Evolutionary conservation across 257 asterid genomes (phyloP).

Genomic region (Nicotiana otophora): DNA sequence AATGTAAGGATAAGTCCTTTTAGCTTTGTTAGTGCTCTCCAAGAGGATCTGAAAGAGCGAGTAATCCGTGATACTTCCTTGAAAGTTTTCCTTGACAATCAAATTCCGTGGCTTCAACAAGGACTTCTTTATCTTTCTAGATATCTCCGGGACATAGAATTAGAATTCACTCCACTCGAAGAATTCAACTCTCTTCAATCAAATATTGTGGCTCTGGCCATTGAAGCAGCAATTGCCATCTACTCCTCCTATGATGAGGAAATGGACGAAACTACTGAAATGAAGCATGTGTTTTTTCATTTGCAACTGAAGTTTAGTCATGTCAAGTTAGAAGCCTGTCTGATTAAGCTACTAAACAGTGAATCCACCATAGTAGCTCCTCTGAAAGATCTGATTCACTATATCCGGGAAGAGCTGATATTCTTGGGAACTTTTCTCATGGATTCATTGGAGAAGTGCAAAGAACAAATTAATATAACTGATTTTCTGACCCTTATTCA

Average conservation of each 20-base stretch:
- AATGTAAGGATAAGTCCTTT: not conserved
- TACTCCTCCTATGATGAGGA: not conserved
- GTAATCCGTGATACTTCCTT: too few relatives aligned
- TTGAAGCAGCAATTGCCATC: not conserved
- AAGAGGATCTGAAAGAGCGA: not conserved
- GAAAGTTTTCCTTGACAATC: not conserved
- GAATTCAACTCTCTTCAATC: not conserved
- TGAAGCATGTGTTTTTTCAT: not conserved
- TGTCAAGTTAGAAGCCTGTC: not conserved
- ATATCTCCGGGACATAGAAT: not conserved
- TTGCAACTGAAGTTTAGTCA: not conserved
- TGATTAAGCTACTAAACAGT: not conserved
- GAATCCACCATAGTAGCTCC: not conserved
- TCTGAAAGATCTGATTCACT: not conserved
- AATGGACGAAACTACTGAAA: not conserved
- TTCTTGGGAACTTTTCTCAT: not conserved
- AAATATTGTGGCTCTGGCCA: not conserved
- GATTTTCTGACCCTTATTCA: not conserved
- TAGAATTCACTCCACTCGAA: not conserved
- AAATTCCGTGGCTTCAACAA: not conserved
- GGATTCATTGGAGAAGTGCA: not conserved
- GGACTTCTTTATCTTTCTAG: not conserved
- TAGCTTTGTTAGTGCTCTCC: not conserved
- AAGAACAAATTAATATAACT: not conserved
- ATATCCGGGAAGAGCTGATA: not conserved